Evolutionary conservation across 2,329 filamentous ascomycete genomes (phyloP).

Genomic region (Monilinia laxa): DNA sequence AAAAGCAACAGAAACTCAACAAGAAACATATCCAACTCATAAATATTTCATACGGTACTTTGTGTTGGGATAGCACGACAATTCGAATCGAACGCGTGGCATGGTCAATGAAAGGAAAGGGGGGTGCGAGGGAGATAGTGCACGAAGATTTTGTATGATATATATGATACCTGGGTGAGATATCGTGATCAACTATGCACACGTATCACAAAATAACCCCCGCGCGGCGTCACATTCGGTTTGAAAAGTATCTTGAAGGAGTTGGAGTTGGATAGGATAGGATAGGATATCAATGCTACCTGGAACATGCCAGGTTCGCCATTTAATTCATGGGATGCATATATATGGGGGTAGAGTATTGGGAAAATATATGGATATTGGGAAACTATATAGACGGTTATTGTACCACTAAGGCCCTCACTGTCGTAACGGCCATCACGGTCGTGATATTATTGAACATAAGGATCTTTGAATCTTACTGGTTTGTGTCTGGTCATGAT

Average conservation of each 20-base stretch:
- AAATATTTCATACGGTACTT: not conserved
- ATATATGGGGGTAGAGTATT: not conserved
- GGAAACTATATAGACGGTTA: not conserved
- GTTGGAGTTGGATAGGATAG: not conserved
- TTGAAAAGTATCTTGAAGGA: not conserved
- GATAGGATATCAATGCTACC: no score
- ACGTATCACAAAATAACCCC: not conserved
- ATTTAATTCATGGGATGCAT: not conserved
- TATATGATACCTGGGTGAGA: conserved; percentile 16
- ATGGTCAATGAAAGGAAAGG: not conserved
- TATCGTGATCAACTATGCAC: not conserved
- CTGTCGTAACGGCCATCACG: not conserved
- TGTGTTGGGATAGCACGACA: no score
- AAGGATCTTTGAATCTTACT: not conserved
- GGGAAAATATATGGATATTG: not conserved
- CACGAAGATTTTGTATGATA: conserved; percentile 5
- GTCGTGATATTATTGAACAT: not conserved
- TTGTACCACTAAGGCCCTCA: not conserved
- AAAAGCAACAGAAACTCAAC: not conserved
- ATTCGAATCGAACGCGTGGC: not conserved
- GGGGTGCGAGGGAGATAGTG: not conserved
- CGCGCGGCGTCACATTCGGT: conserved; percentile 1
- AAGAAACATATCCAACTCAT: not conserved
- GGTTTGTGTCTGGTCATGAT: not conserved
- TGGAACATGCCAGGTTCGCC: not conserved